Base-by-base conservation (phyloP, 805 yeast species). In the Metschnikowia colocasiae region DNA sequence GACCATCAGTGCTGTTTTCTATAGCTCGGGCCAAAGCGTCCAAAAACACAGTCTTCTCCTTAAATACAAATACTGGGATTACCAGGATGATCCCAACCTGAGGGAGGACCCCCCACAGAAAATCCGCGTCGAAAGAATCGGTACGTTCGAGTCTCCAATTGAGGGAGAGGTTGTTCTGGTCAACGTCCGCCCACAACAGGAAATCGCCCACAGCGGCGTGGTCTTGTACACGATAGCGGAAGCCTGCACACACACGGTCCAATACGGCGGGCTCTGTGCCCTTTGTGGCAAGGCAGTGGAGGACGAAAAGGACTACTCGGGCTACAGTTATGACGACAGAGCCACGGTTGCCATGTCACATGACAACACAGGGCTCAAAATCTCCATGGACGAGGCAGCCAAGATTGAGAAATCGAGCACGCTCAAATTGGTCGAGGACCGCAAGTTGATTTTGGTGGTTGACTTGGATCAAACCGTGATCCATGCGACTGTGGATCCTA, bases 381-480 rank as follows among this genome's bases (percentile, higher is more conserved):
- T 94, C 19, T 85, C 95, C 35, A 76, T 83, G 41, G 82, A 78
- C 51, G 99, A 94, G 68, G 99, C 98, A 1, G 83, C 81, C 50
- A 81, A 83, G 50, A 82, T 94, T 41, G 98, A 91, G 61, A 78
- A 79, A 50, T 69, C 70, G 26, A 76, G 90, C 44, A 80, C 88
- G 4, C 69, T 73, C 47, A 73, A 85, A 49, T 73, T 94, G 40
- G 65, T 82, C 5, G 63, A 72, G 13, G 86, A 81, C 45, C 71
- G 76, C 49, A 88, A 87, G 63, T 73, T 94, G 52, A 90, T 94
- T 26, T 73, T 94, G 47, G 98, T 94, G 25, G 99, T 94, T 4
- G 99, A 94, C 73, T 75, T 94, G 53, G 99, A 94, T 69, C 99
- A 94, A 64, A 94, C 99, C 0, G 95, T 94, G 4, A 92, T 94